Base-by-base conservation (phyloP, 768 basidiomycete genomes). In the Tylopilus rubrobrunneus region DNA sequence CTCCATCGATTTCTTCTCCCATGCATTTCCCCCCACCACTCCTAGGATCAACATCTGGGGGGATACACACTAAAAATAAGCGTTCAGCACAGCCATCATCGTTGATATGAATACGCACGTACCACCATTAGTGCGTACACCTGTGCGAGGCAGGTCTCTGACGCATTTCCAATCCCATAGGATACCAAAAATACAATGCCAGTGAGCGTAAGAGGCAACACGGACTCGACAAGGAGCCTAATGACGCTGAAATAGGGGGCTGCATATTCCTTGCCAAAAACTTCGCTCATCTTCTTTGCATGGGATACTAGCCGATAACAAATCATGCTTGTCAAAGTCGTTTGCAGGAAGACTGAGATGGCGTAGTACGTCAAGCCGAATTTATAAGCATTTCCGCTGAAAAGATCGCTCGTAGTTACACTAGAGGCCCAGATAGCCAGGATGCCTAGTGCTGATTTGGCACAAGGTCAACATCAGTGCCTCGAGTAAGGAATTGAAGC, bases 171-270 rank as follows among this genome's bases (percentile, higher is more conserved):
- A 0, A 52, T 4, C 17, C 49, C 52, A 33, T 48, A 52, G 17
- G 45, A n/a, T 9, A 59, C 19, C 34, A 55, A 12, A 33, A 55
- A 53, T 2, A 39, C 47, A 6, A 57, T 49, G 3, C 62, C 56
- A 6, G 49, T 27, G 19, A 58, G 21, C 7, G 53, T 57, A 9
- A 37, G 41, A 12, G 63, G 63, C 11, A 63, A n/a, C 21, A 51
- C 25, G 1, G 52, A 58, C 45, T 62, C 58, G 50, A 62, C 45
- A 12, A 60, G 6, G 27, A 62, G 15, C 12, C 39, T 27, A 0
- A 47, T 11, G 5, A 54, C 21, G n/a, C 39, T 39, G 39, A 39
- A 39, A 39, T 19, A 39, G 8, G n/a, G n/a, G 19, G 39, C 39
- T 10, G 19, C n/a, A 14, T 39, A 39, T 9, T 39, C 39, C 19